phyloP scores from a whole-genome alignment of 73 alveolate species.

The Strombidium stylifer region DNA sequence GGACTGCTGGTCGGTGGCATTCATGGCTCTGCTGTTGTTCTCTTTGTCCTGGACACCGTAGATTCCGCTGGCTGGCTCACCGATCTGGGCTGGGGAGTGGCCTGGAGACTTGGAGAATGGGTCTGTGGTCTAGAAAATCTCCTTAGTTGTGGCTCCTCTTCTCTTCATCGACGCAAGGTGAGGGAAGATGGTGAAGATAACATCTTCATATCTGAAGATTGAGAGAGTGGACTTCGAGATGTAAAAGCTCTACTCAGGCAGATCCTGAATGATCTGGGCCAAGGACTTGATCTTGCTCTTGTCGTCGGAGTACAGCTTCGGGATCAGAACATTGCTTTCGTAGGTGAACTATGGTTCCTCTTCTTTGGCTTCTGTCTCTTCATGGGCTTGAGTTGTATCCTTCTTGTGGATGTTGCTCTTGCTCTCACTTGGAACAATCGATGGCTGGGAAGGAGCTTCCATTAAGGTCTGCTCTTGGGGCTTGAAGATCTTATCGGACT shows the following conservation, averaged over 20 bases:
- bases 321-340: slow-evolving; percentile 3
- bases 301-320: slow-evolving; percentile 9
- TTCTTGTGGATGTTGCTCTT: no score
- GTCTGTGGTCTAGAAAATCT: slow-evolving; percentile 43
- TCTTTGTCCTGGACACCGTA: no score
- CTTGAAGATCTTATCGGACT: slow-evolving; percentile 4
- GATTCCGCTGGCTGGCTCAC: no score
- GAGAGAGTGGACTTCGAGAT: slow-evolving; percentile 33
- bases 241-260: slow-evolving; percentile 19
- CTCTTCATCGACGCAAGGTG: slow-evolving; percentile 41
- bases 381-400: no score
- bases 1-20: no score
- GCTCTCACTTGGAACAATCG: no score
- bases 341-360: neutral
- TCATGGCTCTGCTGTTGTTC: no score
- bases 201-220: slow-evolving; percentile 57
- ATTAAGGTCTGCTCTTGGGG: no score
- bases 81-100: neutral
- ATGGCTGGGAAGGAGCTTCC: no score
- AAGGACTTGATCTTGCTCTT: slow-evolving; percentile 4
- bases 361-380: neutral
- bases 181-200: slow-evolving; percentile 47
- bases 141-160: slow-evolving; percentile 51
- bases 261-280: neutral
- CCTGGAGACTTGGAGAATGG: slow-evolving; percentile 39